These are phyloP conservation scores for Digitaria exilis DNA, from an alignment of 202 grass and related monocot genomes.

Conservation along the genomic window DNA sequence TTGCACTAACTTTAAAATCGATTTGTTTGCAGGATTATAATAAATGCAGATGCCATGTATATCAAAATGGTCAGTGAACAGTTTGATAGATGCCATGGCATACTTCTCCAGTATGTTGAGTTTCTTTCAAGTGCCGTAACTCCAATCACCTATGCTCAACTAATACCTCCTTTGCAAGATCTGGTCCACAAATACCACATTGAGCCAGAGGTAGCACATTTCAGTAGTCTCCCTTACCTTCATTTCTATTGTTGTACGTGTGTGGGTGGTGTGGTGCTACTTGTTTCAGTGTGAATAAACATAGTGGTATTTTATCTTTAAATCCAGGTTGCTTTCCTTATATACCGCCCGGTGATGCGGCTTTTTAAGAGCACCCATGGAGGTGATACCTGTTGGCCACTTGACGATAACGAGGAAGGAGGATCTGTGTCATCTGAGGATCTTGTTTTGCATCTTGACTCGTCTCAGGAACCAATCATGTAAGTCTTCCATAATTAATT, in stretches of 20 bases:
- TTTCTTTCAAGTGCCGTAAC: slow-evolving; percentile 86
- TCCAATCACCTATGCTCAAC: slow-evolving; percentile 74
- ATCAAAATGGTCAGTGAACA: slow-evolving; percentile 99
- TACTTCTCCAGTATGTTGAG: slow-evolving; percentile 95
- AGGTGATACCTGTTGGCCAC: slow-evolving; percentile 79
- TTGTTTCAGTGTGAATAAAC: slow-evolving; percentile 31
- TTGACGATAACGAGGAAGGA: slow-evolving; percentile 74
- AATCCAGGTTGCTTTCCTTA: slow-evolving; percentile 94
- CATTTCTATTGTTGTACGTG: not conserved
- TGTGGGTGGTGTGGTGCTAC: not conserved
- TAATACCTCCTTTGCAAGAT: slow-evolving; percentile 83
- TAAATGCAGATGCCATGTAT: slow-evolving; percentile 90
- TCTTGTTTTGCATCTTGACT: slow-evolving; percentile 74
- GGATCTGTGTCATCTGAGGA: slow-evolving; percentile 63
- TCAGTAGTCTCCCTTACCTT: not conserved
- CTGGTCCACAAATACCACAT: slow-evolving; percentile 94
- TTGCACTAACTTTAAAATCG: slow-evolving; percentile 22
- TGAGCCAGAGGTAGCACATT: slow-evolving; percentile 82
- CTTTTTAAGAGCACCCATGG: slow-evolving; percentile 73
- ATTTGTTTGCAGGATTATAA: slow-evolving; percentile 72
- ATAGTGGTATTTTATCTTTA: slow-evolving; percentile 6
- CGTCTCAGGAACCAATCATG: slow-evolving; percentile 58
- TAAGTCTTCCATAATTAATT: slow-evolving; percentile 49
- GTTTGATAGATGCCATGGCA: slow-evolving; percentile 97
- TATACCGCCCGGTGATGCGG: slow-evolving; percentile 98